Conservation (phyloP, 1,284 basidiomycete genomes). For the Trichosporon sp. region DNA sequence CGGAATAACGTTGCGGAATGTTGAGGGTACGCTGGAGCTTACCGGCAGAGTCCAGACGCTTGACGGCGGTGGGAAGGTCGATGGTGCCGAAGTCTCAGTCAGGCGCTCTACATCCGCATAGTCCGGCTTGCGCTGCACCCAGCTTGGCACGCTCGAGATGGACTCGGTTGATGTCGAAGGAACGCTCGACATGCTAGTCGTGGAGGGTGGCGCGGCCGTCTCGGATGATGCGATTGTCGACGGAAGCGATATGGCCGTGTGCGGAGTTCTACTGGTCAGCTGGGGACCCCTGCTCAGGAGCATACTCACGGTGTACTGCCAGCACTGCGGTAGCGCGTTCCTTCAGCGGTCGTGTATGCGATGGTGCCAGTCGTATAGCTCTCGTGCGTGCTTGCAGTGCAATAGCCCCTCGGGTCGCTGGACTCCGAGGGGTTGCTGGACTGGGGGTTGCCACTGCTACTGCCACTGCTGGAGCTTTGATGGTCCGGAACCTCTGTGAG, state of each 20-base stretch:
- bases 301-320: not conserved
- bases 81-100: not conserved
- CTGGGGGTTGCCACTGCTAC: not conserved
- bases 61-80: not conserved
- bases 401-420: not conserved
- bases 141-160: not conserved
- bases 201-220: not conserved
- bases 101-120: not conserved
- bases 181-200: not conserved
- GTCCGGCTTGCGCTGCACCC: not conserved
- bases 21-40: conserved; percentile 1
- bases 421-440: not conserved
- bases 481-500: not conserved
- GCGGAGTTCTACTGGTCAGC: conserved; percentile 3
- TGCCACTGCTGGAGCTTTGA: not conserved
- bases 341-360: not conserved
- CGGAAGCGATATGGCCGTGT: not conserved
- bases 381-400: not conserved
- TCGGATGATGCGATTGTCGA: not conserved
- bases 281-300: too few species aligned
- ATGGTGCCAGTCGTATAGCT: not conserved
- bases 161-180: not conserved
- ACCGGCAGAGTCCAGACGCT: not conserved
- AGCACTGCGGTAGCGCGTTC: not conserved
- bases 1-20: not conserved